Evolutionary conservation across 441 rosid species (phyloP), one percentile per base, ranked within the genome.

Genomic region (Gossypium lobatum): DNA sequence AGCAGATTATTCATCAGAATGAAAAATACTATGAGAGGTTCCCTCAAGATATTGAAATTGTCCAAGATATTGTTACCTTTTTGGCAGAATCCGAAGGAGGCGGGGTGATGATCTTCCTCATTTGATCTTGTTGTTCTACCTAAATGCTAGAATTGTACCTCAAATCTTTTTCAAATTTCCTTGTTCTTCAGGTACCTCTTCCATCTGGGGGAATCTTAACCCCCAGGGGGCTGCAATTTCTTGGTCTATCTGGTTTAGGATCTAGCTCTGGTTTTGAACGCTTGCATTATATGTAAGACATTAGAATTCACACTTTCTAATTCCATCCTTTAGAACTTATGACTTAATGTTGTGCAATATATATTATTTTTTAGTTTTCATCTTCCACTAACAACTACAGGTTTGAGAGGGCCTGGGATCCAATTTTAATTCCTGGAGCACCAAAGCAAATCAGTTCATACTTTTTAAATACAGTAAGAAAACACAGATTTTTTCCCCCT

Each of bases 351-450:
- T 13, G 21, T 50, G 50, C 69, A 54, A 61, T 6, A 75, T 60
- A 74, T 53, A 28, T 2, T 23, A 10, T 67, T 39, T 34, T 34
- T 31, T 53, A 73, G n/a, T 54, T 17, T 50, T 61, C 26, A 59
- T 75, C 28, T 75, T 23, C 72, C 34, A 0, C 11, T 17, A 52
- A 26, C 59, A 53, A 73, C 25, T 73, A 37, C 65, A 95, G 99
- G 91, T 78, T 95, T 78, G 96, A 95, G 88, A 90, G 90, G 78
- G 93, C 82, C 16, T 95, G 99, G 98, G 98, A 95, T 88, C 98
- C 99, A 42, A 59, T 83, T 23, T 75, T 93, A 81, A 91, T 91
- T 79, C 87, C 91, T 13, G 95, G 90, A 80, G 81, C 93, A 65
- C 85, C 80, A 59, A 95, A 93, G 81, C 71, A 54, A 75, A 83